Conservation (phyloP, 495 filamentous ascomycete genomes). For the Penicillium bialowiezense region DNA sequence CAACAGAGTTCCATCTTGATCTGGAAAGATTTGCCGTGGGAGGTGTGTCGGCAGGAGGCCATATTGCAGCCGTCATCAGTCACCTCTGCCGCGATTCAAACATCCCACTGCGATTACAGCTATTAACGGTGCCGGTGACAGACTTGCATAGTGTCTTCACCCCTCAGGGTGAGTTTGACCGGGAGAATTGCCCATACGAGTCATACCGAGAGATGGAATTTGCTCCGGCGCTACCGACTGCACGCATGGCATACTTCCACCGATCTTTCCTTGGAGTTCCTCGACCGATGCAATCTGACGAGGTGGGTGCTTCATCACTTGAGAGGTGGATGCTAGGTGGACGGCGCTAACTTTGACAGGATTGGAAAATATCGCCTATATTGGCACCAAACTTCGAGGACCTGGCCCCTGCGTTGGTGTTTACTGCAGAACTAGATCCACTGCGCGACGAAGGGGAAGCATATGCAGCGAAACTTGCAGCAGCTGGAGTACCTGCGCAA, state of each 20-base stretch:
- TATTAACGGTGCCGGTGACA: conserved; percentile 36
- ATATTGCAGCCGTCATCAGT: conserved; percentile 35
- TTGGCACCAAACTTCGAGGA: conserved; percentile 29
- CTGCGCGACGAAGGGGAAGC: conserved; percentile 44
- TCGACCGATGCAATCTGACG: conserved; percentile 26
- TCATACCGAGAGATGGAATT: conserved; percentile 43
- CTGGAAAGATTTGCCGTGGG: conserved; percentile 30
- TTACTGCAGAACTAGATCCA: conserved; percentile 44
- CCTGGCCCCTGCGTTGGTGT: conserved; percentile 44
- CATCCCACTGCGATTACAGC: conserved; percentile 33
- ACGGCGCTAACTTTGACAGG: conserved; percentile 10
- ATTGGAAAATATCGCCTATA: conserved; percentile 42
- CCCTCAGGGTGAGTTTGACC: conserved; percentile 33
- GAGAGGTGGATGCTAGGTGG: not conserved
- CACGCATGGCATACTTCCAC: conserved; percentile 41
- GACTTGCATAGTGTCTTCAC: conserved; percentile 36
- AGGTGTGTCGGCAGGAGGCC: conserved; percentile 37
- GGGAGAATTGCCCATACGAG: conserved; percentile 32
- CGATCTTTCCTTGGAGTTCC: conserved; percentile 36
- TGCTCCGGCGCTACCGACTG: conserved; percentile 29
- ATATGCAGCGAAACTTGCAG: conserved; percentile 41
- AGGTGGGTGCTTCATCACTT: no score
- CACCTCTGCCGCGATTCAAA: conserved; percentile 35
- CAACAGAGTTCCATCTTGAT: conserved; percentile 33
- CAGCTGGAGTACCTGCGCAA: conserved; percentile 35